phyloP scores from a whole-genome alignment of 106 monocot species.

The Platanthera guangdongensis region DNA sequence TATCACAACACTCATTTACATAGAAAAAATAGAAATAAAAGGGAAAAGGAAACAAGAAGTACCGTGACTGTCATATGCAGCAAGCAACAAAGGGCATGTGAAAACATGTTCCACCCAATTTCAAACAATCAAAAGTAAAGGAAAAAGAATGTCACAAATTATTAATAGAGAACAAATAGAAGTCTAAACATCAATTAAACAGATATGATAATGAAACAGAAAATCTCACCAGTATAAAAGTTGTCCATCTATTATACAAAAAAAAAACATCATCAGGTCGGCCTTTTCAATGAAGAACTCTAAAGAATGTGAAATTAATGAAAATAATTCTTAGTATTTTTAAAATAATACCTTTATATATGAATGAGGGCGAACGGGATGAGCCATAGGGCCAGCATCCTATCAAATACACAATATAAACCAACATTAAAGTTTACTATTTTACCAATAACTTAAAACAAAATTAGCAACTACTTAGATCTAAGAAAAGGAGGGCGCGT shows the following conservation, averaged over 20 bases:
- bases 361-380: slow-evolving; percentile 96
- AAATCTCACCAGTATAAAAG: slow-evolving; percentile 73
- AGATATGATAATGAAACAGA: background rate
- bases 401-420: slow-evolving; percentile 11
- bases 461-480: background rate
- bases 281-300: background rate
- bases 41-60: slow-evolving; percentile 18
- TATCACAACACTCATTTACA: background rate
- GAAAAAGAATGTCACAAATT: background rate
- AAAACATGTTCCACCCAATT: slow-evolving; percentile 3
- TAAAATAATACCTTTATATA: slow-evolving; percentile 74
- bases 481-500: background rate
- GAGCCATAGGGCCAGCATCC: slow-evolving; percentile 99
- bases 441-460: slow-evolving; percentile 2
- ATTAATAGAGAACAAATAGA: background rate
- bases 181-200: background rate
- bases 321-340: background rate
- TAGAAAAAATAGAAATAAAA: slow-evolving; percentile 12
- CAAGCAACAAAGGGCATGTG: background rate
- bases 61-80: slow-evolving; percentile 66
- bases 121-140: background rate
- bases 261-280: slow-evolving; percentile 3
- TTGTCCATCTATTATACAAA: slow-evolving; percentile 89
- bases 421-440: background rate
- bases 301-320: background rate